phyloP scores from a whole-genome alignment of 169 alveolate species.

The Cryptosporidium baileyi region DNA sequence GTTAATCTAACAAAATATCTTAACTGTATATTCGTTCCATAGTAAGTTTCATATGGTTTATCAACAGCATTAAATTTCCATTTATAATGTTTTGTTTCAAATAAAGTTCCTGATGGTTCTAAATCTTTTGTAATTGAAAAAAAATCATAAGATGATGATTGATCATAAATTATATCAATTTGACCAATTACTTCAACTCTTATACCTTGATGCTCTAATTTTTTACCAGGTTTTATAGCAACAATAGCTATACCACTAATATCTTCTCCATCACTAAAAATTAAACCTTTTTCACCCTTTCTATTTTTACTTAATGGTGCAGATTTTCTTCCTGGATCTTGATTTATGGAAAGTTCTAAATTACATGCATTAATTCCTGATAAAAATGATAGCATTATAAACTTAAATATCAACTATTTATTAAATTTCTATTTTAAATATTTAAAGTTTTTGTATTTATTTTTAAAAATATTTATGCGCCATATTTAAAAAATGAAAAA shows the following conservation, averaged over 20 bases:
- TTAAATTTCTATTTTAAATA: background rate
- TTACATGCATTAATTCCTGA: constrained; percentile 61
- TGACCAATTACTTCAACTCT: constrained; percentile 96
- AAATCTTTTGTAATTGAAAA: constrained; percentile 93
- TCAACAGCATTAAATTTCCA: constrained; percentile 95
- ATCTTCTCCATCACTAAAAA: constrained; percentile 89
- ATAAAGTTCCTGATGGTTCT: constrained; percentile 95
- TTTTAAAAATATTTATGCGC: background rate
- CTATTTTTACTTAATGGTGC: constrained; percentile 71
- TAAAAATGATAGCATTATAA: constrained; percentile 52
- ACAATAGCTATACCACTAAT: constrained; percentile 90
- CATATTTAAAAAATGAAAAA: no score
- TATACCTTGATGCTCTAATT: constrained; percentile 97
- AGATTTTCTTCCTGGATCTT: constrained; percentile 58
- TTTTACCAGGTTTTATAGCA: constrained; percentile 89
- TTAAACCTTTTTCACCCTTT: constrained; percentile 83
- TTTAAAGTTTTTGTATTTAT: background rate
- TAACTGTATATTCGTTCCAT: constrained; percentile 93
- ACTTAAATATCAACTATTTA: background rate
- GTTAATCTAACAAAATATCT: constrained; percentile 91
- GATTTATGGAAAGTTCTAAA: constrained; percentile 56
- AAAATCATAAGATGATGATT: constrained; percentile 85
- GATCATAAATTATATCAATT: constrained; percentile 82
- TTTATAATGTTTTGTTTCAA: constrained; percentile 88
- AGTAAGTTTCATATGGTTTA: constrained; percentile 96